These are phyloP conservation scores for Amylocystis lapponica DNA, from an alignment of 768 basidiomycete species.

Conservation along the genomic window DNA sequence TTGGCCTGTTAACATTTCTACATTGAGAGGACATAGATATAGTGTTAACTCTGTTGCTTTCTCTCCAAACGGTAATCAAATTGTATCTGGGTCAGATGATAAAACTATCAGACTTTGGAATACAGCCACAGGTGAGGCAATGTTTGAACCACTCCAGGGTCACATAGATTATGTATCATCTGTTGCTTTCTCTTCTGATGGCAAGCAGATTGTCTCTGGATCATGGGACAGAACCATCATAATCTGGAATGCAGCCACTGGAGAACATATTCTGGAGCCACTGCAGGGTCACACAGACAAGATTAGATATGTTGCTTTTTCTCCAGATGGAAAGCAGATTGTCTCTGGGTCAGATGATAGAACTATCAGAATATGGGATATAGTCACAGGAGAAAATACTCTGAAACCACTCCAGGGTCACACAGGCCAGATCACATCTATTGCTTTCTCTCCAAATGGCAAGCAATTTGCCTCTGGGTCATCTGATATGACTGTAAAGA, in stretches of 20 bases:
- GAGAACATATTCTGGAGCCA: neutral
- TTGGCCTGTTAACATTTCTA: no score
- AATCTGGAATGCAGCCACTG: slow-evolving; percentile 4
- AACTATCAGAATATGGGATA: slow-evolving; percentile 9
- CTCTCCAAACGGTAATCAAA: no score
- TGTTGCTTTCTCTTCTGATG: slow-evolving; percentile 4
- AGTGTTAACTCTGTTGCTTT: no score
- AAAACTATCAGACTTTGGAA: no score
- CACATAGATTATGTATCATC: slow-evolving; percentile 11
- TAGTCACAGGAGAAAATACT: neutral
- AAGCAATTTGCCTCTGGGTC: slow-evolving; percentile 6
- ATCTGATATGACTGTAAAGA: slow-evolving; percentile 4
- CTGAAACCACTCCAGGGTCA: slow-evolving; percentile 7
- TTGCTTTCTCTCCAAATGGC: slow-evolving; percentile 18
- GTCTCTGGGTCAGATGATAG: slow-evolving; percentile 10
- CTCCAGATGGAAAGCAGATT: slow-evolving; percentile 6
- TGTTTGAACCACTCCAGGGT: no score
- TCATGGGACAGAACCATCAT: slow-evolving; percentile 1
- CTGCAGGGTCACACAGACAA: slow-evolving; percentile 21
- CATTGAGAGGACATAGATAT: no score
- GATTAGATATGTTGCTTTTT: slow-evolving; percentile 30
- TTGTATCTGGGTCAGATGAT: no score
- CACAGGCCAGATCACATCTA: slow-evolving; percentile 6
- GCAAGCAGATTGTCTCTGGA: neutral
- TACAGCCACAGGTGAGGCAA: no score